Base-by-base conservation (phyloP, 2,329 filamentous ascomycete species). In the Chrysoporthe puriensis region DNA sequence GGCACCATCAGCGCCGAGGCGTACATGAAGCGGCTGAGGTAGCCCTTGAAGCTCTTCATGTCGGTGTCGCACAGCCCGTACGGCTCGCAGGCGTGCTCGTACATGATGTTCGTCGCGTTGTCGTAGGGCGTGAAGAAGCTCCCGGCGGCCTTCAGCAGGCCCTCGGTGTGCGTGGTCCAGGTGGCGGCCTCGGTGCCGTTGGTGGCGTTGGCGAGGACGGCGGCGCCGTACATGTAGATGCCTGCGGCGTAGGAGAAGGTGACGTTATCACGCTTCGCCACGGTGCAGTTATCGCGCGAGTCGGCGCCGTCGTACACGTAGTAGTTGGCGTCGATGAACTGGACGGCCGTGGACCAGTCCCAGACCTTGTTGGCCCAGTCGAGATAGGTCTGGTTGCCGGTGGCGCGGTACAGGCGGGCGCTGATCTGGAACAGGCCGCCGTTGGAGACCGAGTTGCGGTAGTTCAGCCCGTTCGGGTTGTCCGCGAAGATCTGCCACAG, bases 391-490 rank as follows among this genome's bases (percentile, higher is more conserved):
- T 84, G 77, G 73, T 92, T 90, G 18, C 87, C 88, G 0, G 90
- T 92, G 69, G 87, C 89, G 59, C 90, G 86, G 36, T 90, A 91
- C 16, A 95, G 83, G 21, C 92, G 89, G 0, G 93, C 91, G 4
- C 90, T 89, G 14, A 97, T 84, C 74, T 94, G 90, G 78, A 96
- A 94, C 76, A 96, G 88, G n/a, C 89, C 90, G 54, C 91, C 92
- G 77, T 96, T 96, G 70, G 89, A 90, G 72, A 94, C 87, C 18
- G 89, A 85, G 80, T 95, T 95, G 79, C 94, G 96, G 85, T 96
- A 96, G 74, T 88, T 85, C 76, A 94, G 90, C 16, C 93, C 93
- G 70, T 88, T 88, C 59, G 82, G 81, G 76, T 96, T 95, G 73
- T 86, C 87, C 1, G 85, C 80, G 76, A 90, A 94, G 72, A 97